A percentile compares a stretch with the other conserved stretches of the same genome.
These are phyloP conservation scores for Luvunga scandens DNA, from an alignment of 345 rosid genomes.

Conservation along the genomic window DNA sequence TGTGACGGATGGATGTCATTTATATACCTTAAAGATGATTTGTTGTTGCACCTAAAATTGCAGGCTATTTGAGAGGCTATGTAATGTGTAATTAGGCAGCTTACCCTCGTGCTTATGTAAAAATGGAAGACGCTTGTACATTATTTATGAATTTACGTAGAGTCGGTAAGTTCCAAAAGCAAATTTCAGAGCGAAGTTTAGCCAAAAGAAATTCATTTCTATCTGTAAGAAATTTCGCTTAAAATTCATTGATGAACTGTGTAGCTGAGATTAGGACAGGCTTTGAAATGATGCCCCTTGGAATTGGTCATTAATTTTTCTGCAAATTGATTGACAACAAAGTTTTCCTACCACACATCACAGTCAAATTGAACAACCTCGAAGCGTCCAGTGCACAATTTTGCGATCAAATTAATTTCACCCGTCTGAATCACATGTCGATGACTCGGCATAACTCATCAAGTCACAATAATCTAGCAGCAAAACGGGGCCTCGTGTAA, in stretches of 20 bases:
- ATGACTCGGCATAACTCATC: not conserved
- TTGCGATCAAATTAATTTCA: not conserved
- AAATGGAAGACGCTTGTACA: not conserved
- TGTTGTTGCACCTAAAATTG: slow-evolving; percentile 12
- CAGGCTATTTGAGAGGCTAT: not conserved
- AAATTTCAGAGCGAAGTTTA: not conserved
- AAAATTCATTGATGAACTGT: too few species aligned
- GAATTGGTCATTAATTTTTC: not conserved
- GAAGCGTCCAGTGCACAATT: not conserved
- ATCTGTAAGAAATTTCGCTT: not conserved
- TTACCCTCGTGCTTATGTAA: not conserved
- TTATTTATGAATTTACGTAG: not conserved
- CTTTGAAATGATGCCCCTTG: not conserved
- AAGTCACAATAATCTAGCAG: not conserved
- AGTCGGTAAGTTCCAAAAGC: not conserved
- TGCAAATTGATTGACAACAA: not conserved
- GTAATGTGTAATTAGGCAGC: not conserved
- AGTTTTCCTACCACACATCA: slow-evolving; percentile 7
- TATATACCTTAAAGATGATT: not conserved
- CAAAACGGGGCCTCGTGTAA: not conserved
- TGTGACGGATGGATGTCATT: not conserved
- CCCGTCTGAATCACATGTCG: not conserved
- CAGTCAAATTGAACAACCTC: not conserved
- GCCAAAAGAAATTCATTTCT: too few species aligned
- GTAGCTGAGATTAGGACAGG: not conserved